These are phyloP conservation scores for Nitzschia sp. DNA, from an alignment of 108 stramenopile species.

Conservation along the genomic window DNA sequence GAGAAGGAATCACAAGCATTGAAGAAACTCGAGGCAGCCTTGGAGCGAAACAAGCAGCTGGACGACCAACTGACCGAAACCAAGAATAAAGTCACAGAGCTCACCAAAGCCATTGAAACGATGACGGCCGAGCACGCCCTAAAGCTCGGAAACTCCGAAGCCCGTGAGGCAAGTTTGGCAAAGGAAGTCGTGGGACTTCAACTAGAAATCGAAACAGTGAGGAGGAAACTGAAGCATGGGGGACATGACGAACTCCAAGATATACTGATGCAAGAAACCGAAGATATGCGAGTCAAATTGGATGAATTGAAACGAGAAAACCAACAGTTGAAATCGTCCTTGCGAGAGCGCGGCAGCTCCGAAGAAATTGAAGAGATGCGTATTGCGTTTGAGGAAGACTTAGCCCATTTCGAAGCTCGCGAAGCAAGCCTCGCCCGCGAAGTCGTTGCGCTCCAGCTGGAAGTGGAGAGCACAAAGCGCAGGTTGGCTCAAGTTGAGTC, in stretches of 20 bases:
- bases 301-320: not conserved
- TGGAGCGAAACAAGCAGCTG: slow-evolving; percentile 4
- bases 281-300: not conserved
- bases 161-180: slow-evolving; percentile 8
- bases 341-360: not conserved
- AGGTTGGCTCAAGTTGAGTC: not conserved
- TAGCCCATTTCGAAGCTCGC: not conserved
- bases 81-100: not conserved
- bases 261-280: not conserved
- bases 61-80: slow-evolving; percentile 1
- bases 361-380: not conserved
- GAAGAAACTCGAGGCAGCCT: not conserved
- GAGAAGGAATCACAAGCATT: not conserved
- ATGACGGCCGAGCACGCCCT: not conserved
- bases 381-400: not conserved
- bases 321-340: not conserved
- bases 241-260: not conserved
- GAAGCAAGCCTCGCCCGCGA: slow-evolving; percentile 1
- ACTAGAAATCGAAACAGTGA: slow-evolving; percentile 4
- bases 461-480: not conserved
- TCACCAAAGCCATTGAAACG: not conserved
- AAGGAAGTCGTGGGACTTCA: slow-evolving; percentile 12
- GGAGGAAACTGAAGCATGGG: not conserved
- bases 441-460: slow-evolving; percentile 10
- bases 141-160: not conserved